phyloP scores from a whole-genome alignment of 345 rosid genomes.

The Euphorbia lathyris region DNA sequence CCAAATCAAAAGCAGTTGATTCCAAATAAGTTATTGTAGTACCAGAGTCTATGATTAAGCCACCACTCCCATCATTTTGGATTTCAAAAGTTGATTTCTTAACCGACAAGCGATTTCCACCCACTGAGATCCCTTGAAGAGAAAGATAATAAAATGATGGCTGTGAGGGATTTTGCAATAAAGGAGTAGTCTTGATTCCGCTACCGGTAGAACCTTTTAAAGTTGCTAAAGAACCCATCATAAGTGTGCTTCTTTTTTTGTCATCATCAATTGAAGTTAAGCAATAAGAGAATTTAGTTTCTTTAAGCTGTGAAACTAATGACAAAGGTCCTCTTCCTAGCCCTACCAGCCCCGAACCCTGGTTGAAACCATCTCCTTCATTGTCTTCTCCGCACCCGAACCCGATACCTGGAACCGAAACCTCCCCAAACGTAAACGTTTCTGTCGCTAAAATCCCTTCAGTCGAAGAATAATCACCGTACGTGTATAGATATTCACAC shows the following conservation, averaged over 20 bases:
- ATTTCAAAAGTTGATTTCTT: slow-evolving; percentile 60
- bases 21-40: slow-evolving; percentile 82
- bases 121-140: slow-evolving; percentile 81
- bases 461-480: slow-evolving; percentile 89
- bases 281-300: slow-evolving; percentile 78
- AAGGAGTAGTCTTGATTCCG: slow-evolving; percentile 43
- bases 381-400: slow-evolving; percentile 88
- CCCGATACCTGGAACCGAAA: slow-evolving; percentile 46
- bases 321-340: slow-evolving; percentile 83
- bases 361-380: slow-evolving; percentile 76
- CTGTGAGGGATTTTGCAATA: slow-evolving; percentile 59
- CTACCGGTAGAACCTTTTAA: background rate
- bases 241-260: slow-evolving; percentile 49
- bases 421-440: slow-evolving; percentile 61
- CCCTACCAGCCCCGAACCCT: slow-evolving; percentile 87
- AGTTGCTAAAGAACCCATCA: slow-evolving; percentile 57
- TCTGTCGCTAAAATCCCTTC: slow-evolving; percentile 64
- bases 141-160: slow-evolving; percentile 90
- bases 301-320: slow-evolving; percentile 69
- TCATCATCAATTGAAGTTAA: slow-evolving; percentile 64
- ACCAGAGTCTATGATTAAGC: slow-evolving; percentile 88
- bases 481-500: slow-evolving; percentile 69
- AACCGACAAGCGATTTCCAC: slow-evolving; percentile 53
- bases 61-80: slow-evolving; percentile 72
- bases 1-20: slow-evolving; percentile 42